Evolutionary conservation across 1,139 yeast species (phyloP).

Genomic region (Saccharomyces pastorianus): DNA sequence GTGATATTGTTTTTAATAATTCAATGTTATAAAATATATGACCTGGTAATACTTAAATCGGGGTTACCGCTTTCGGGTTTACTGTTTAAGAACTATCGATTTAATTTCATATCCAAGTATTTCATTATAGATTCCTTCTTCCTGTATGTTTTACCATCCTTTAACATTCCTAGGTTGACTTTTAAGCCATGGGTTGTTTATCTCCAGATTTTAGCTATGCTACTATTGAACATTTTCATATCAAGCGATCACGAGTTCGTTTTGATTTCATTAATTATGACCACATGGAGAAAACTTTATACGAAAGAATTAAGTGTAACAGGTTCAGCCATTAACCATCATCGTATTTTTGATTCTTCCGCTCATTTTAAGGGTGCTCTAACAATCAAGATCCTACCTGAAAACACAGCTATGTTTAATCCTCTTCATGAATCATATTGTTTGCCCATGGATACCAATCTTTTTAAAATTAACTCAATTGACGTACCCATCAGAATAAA

Average conservation of each 20-base stretch:
- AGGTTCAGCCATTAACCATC: slow-evolving; percentile 42
- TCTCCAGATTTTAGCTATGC: slow-evolving; percentile 31
- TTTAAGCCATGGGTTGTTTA: slow-evolving; percentile 38
- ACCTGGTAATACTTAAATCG: slow-evolving; percentile 40
- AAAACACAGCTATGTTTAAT: slow-evolving; percentile 76
- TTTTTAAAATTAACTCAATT: slow-evolving; percentile 23
- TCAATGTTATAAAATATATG: slow-evolving; percentile 78
- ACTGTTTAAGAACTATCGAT: slow-evolving; percentile 40
- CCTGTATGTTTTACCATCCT: slow-evolving; percentile 59
- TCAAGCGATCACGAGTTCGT: slow-evolving; percentile 39
- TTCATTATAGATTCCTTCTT: slow-evolving; percentile 63
- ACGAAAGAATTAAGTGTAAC: slow-evolving; percentile 61
- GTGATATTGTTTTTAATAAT: slow-evolving; percentile 59
- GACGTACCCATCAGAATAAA: slow-evolving; percentile 73
- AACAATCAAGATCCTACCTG: slow-evolving; percentile 83
- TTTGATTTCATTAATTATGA: slow-evolving; percentile 40
- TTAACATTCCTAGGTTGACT: slow-evolving; percentile 65
- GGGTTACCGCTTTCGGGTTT: slow-evolving; percentile 27
- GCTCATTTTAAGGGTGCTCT: slow-evolving; percentile 78
- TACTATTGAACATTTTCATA: slow-evolving; percentile 34
- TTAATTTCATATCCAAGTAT: slow-evolving; percentile 62
- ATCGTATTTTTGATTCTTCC: slow-evolving; percentile 48
- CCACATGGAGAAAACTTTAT: slow-evolving; percentile 42
- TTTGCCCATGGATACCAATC: slow-evolving; percentile 37
- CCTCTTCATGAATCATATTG: slow-evolving; percentile 66